phyloP scores from a whole-genome alignment of 1,284 basidiomycete genomes.

The Tilletiaria anomala region DNA sequence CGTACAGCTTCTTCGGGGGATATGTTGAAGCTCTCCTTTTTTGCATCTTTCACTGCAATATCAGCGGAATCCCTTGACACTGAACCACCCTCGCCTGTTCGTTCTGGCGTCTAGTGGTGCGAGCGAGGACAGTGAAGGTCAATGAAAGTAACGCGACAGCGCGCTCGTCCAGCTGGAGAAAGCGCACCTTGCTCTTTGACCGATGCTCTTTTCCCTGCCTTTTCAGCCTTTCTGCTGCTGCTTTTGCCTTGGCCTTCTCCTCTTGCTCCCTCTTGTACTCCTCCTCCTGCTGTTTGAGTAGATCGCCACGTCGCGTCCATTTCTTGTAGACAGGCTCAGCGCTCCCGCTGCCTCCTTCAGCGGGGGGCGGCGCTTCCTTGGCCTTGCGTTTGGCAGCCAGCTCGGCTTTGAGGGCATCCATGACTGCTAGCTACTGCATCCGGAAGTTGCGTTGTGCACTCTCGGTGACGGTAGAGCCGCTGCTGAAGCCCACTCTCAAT shows the following conservation, averaged over 20 bases:
- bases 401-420: constrained; percentile 2
- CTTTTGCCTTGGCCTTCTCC: background rate
- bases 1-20: constrained; percentile 82
- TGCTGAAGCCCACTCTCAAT: too few species aligned
- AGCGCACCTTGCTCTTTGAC: background rate
- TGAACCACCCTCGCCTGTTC: too few species aligned
- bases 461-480: too few species aligned
- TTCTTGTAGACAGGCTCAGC: background rate
- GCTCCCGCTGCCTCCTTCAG: background rate
- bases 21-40: constrained; percentile 69
- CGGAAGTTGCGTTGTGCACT: too few species aligned
- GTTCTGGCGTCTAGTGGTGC: too few species aligned
- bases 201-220: background rate
- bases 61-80: too few species aligned
- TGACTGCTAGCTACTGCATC: constrained; percentile 10
- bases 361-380: background rate
- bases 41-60: too few species aligned
- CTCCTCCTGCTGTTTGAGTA: background rate
- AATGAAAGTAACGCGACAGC: too few species aligned
- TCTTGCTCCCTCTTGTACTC: background rate
- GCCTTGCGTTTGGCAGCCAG: constrained; percentile 1
- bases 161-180: background rate
- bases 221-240: background rate
- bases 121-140: too few species aligned
- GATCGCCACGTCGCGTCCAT: constrained; percentile 1